Conservation (phyloP, 2,329 filamentous ascomycete species). For the Fusarium pseudocircinatum region DNA sequence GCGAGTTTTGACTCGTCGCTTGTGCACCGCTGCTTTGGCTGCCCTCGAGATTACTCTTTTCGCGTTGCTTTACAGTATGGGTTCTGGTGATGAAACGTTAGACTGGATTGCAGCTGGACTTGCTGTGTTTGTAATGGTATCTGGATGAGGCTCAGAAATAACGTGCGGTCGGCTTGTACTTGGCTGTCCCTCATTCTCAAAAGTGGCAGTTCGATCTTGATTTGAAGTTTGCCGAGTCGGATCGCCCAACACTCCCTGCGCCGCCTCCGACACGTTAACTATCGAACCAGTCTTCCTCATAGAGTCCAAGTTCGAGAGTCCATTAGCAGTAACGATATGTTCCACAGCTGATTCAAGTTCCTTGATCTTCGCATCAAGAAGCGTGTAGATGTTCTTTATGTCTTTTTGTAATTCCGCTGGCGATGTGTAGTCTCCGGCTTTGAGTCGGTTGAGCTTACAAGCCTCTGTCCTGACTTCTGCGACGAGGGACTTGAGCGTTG, state of each 20-base stretch:
- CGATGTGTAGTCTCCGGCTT: not conserved
- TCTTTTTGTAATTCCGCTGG: not conserved
- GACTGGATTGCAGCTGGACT: not conserved
- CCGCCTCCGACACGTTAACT: fast-evolving
- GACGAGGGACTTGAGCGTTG: not conserved
- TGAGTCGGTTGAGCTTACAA: fast-evolving
- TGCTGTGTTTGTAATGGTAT: not conserved
- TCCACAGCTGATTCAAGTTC: not conserved
- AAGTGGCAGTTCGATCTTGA: not conserved
- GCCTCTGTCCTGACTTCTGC: not conserved
- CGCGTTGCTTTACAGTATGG: fast-evolving
- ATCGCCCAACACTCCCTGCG: fast-evolving
- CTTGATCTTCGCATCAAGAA: not conserved
- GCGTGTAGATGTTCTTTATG: not conserved
- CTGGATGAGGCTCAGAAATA: not conserved
- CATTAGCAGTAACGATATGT: not conserved
- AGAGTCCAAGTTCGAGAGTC: not conserved
- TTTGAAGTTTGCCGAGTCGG: fast-evolving
- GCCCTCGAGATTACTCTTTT: fast-evolving
- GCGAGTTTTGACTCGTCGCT: not conserved
- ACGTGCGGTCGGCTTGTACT: fast-evolving
- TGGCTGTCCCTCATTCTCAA: not conserved
- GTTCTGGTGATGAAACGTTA: not conserved
- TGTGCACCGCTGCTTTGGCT: not conserved
- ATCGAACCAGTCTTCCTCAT: not conserved